Percentiles rank a stretch among this genome's conserved stretches.
Conservation (phyloP, 768 basidiomycete genomes). For the Boletus pseudo-olivaceus region DNA sequence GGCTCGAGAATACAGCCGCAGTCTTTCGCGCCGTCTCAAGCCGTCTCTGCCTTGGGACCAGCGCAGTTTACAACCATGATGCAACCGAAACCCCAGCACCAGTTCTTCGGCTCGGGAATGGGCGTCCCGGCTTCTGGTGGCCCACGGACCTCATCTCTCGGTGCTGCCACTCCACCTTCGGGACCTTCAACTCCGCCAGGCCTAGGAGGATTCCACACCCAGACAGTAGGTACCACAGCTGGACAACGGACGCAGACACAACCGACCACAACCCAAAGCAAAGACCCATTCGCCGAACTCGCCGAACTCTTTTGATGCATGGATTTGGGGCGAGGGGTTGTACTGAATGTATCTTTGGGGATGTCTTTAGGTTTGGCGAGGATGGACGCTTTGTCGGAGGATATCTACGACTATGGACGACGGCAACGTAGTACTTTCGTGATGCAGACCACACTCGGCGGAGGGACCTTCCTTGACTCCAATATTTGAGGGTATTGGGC, state of each 20-base stretch:
- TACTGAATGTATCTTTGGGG: neutral
- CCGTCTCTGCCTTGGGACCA: neutral
- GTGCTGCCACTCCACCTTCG: slow-evolving; percentile 7
- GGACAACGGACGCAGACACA: slow-evolving; percentile 24
- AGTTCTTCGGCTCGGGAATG: neutral
- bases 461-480: neutral
- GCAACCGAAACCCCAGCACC: slow-evolving; percentile 19
- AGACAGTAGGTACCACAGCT: neutral
- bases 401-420: neutral
- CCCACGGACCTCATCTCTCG: slow-evolving; percentile 10
- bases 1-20: slow-evolving; percentile 5
- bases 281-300: slow-evolving; percentile 85
- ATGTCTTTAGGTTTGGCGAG: neutral
- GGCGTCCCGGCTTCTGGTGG: neutral
- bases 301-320: slow-evolving; percentile 63
- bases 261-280: slow-evolving; percentile 36
- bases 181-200: slow-evolving; percentile 14
- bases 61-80: slow-evolving; percentile 13
- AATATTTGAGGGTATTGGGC: neutral
- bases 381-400: slow-evolving; percentile 2
- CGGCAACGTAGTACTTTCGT: neutral
- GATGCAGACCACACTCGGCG: no score
- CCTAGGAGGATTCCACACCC: slow-evolving; percentile 1
- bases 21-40: neutral
- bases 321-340: neutral